Evolutionary conservation across 2,329 filamentous ascomycete genomes (phyloP).

Genomic region (Curvularia sp.): DNA sequence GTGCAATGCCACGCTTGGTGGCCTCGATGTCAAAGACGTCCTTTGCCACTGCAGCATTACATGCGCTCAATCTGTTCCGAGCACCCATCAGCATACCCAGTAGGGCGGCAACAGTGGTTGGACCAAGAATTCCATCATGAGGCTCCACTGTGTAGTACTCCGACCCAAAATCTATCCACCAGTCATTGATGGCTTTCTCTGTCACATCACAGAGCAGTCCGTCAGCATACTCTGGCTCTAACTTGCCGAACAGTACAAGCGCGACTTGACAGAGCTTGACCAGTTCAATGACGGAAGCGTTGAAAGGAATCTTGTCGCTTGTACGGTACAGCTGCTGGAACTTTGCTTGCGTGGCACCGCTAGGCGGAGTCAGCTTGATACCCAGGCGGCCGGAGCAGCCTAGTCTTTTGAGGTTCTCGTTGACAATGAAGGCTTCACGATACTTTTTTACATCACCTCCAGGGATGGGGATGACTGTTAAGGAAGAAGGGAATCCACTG

Average conservation of each 20-base stretch:
- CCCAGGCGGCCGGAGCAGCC: constrained; percentile 91
- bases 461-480: constrained; percentile 90
- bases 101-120: constrained; percentile 86
- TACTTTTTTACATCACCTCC: constrained; percentile 84
- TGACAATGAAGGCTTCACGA: constrained; percentile 86
- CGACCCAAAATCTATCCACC: constrained; percentile 93
- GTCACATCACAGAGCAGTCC: constrained; percentile 93
- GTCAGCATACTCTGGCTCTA: constrained; percentile 88
- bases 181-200: constrained; percentile 86
- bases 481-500: constrained; percentile 85
- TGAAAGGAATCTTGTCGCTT: constrained; percentile 79
- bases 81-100: constrained; percentile 89
- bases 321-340: constrained; percentile 90
- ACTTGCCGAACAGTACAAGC: constrained; percentile 83
- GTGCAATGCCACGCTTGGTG: constrained; percentile 82
- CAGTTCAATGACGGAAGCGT: constrained; percentile 81
- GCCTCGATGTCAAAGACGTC: constrained; percentile 87
- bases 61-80: constrained; percentile 85
- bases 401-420: constrained; percentile 89
- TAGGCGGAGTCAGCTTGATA: constrained; percentile 78
- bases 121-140: constrained; percentile 88
- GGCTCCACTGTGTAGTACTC: constrained; percentile 94
- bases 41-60: constrained; percentile 82
- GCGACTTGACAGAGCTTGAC: constrained; percentile 92
- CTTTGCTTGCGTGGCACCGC: constrained; percentile 83